These are phyloP conservation scores for Cladosporium sp. DNA, from an alignment of 2,329 filamentous ascomycete species.

Conservation along the genomic window DNA sequence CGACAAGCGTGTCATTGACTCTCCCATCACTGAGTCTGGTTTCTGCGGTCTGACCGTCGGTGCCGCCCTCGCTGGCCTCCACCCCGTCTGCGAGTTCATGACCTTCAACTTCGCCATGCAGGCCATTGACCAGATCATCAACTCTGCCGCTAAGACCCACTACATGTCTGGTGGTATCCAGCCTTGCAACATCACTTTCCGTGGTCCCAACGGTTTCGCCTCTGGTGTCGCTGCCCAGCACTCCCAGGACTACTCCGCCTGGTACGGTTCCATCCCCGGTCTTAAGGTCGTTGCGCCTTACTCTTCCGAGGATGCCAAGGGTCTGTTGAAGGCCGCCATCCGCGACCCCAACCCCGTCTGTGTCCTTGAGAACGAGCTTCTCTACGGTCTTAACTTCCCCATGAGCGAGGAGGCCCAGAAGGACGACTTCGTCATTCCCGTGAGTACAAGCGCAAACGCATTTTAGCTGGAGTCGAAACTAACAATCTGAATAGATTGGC, in stretches of 20 bases:
- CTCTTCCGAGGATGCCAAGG: slow-evolving; percentile 98
- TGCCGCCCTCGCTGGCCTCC: slow-evolving; percentile 88
- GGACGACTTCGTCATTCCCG: slow-evolving; percentile 91
- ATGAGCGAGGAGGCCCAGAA: slow-evolving; percentile 97
- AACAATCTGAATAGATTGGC: slow-evolving; percentile 61
- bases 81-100: slow-evolving; percentile 99
- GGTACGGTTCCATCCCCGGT: slow-evolving; percentile 97
- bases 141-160: slow-evolving; percentile 97
- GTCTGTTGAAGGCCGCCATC: slow-evolving; percentile 95
- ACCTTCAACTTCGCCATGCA: slow-evolving; percentile 99
- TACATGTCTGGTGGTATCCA: slow-evolving; percentile 99
- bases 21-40: slow-evolving; percentile 95
- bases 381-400: slow-evolving; percentile 93
- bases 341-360: slow-evolving; percentile 97
- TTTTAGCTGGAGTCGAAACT: background rate
- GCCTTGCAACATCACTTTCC: slow-evolving; percentile 99
- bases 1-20: slow-evolving; percentile 96
- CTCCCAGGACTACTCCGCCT: slow-evolving; percentile 97
- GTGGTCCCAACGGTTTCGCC: slow-evolving; percentile 97
- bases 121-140: slow-evolving; percentile 99
- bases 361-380: slow-evolving; percentile 59
- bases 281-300: slow-evolving; percentile 96
- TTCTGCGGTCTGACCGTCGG: slow-evolving; percentile 93
- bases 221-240: slow-evolving; percentile 95
- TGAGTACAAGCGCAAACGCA: slow-evolving; percentile 32